phyloP scores from a whole-genome alignment of 805 yeast genomes.

The Metschnikowia proteae region DNA sequence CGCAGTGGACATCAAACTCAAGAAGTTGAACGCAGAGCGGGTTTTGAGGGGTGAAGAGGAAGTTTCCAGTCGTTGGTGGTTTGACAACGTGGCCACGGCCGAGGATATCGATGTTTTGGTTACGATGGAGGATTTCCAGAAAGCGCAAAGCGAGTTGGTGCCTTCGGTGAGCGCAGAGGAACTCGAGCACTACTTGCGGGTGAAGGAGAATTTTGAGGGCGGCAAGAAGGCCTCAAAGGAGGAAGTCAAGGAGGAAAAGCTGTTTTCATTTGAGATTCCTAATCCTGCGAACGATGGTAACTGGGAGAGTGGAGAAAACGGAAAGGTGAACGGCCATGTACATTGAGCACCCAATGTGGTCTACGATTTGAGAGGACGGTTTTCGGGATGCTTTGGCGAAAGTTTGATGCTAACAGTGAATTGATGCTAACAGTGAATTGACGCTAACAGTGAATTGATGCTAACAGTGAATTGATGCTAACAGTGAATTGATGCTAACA shows the following conservation, averaged over 20 bases:
- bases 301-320: too few relatives aligned
- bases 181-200: conserved; percentile 70
- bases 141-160: conserved; percentile 64
- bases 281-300: neutral
- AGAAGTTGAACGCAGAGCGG: conserved; percentile 41
- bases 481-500: too few relatives aligned
- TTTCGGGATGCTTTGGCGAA: too few relatives aligned
- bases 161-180: conserved; percentile 91
- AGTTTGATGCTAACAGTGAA: too few relatives aligned
- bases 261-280: neutral
- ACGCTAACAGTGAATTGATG: too few relatives aligned
- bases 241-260: neutral
- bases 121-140: conserved; percentile 66
- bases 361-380: too few relatives aligned
- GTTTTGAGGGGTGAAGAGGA: conserved; percentile 32
- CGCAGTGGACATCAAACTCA: conserved; percentile 65
- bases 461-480: too few relatives aligned
- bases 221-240: conserved; percentile 36
- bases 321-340: too few relatives aligned
- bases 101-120: conserved; percentile 71
- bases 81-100: conserved; percentile 69
- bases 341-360: too few relatives aligned
- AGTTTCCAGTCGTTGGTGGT: conserved; percentile 82
- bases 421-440: too few relatives aligned
- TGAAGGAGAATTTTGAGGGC: conserved; percentile 82